Percentiles rank a stretch among this genome's conserved stretches.
These are phyloP conservation scores for Fragilaria radians DNA, from an alignment of 108 stramenopile species.

Conservation along the genomic window DNA sequence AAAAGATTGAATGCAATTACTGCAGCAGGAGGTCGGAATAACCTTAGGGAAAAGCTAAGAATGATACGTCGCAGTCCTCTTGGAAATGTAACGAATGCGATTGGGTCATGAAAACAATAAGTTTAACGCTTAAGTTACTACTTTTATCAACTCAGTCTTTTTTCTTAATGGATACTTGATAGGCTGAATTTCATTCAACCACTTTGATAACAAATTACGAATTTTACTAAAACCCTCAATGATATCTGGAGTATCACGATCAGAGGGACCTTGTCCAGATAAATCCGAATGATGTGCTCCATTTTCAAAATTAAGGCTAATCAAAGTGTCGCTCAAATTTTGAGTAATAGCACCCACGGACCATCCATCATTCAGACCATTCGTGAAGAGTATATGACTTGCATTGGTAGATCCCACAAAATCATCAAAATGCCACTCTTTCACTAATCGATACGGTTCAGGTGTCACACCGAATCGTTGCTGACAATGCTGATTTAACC, in stretches of 20 bases:
- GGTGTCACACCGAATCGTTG: slow-evolving; percentile 42
- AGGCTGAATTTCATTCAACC: slow-evolving; percentile 39
- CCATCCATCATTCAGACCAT: slow-evolving; percentile 65
- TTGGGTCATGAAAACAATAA: neutral
- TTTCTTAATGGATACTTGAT: neutral
- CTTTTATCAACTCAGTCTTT: neutral
- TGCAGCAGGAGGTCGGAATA: neutral
- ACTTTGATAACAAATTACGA: slow-evolving; percentile 33
- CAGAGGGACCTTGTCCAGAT: slow-evolving; percentile 31
- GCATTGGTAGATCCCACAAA: slow-evolving; percentile 15
- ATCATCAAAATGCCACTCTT: slow-evolving; percentile 57
- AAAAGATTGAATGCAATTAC: neutral
- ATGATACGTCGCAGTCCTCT: neutral
- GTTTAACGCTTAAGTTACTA: neutral
- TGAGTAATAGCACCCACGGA: slow-evolving; percentile 29
- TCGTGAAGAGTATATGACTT: slow-evolving; percentile 58
- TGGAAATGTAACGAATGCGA: neutral
- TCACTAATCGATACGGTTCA: slow-evolving; percentile 36
- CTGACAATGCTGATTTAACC: slow-evolving; percentile 49
- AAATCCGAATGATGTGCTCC: slow-evolving; percentile 78
- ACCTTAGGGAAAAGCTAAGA: neutral
- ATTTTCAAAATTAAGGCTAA: slow-evolving; percentile 61
- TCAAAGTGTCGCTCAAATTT: slow-evolving; percentile 36
- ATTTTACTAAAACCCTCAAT: slow-evolving; percentile 39
- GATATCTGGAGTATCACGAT: slow-evolving; percentile 57